Percentiles rank a stretch among this genome's conserved stretches.
phyloP scores from a whole-genome alignment of 148 eudicot genomes.

The Persicaria tinctoria region DNA sequence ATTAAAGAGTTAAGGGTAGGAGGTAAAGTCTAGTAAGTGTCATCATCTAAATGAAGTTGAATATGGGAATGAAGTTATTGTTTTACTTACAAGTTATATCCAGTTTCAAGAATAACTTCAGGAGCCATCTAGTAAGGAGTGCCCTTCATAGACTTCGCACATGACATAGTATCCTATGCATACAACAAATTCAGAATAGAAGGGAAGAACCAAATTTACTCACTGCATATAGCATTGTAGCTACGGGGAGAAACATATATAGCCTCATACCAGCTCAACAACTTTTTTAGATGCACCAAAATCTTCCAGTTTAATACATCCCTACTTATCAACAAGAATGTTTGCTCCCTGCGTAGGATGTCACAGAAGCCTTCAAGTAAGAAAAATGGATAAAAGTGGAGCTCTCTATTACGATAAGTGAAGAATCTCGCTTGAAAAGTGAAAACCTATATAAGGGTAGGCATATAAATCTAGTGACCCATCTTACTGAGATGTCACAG shows the following conservation, averaged over 20 bases:
- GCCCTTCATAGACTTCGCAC: conserved; percentile 99
- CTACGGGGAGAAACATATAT: not conserved
- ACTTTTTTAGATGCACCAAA: conserved; percentile 99
- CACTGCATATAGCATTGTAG: not conserved
- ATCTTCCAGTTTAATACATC: conserved; percentile 93
- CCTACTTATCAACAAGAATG: conserved; percentile 93
- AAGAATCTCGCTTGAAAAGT: too few relatives aligned
- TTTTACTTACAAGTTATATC: conserved; percentile 76
- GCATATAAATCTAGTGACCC: too few relatives aligned
- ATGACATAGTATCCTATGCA: conserved; percentile 81
- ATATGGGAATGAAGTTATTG: not conserved
- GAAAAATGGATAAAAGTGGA: too few relatives aligned
- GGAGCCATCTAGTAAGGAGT: conserved; percentile 99
- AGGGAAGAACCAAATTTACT: too few relatives aligned
- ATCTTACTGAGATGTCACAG: too few relatives aligned
- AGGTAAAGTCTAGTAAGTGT: not conserved
- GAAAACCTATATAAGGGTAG: too few relatives aligned
- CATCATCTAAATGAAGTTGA: not conserved
- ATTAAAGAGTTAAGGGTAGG: not conserved
- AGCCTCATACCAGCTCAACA: conserved; percentile 69
- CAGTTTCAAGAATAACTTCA: conserved; percentile 95
- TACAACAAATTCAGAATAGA: conserved; percentile 11
- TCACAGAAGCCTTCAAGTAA: not conserved
- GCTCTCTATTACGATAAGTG: too few relatives aligned
- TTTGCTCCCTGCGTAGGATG: conserved; percentile 67